A percentile compares a stretch with the other conserved stretches of the same genome.
Conservation (phyloP, 2,329 filamentous ascomycete genomes). For the Cladophialophora exuberans region DNA sequence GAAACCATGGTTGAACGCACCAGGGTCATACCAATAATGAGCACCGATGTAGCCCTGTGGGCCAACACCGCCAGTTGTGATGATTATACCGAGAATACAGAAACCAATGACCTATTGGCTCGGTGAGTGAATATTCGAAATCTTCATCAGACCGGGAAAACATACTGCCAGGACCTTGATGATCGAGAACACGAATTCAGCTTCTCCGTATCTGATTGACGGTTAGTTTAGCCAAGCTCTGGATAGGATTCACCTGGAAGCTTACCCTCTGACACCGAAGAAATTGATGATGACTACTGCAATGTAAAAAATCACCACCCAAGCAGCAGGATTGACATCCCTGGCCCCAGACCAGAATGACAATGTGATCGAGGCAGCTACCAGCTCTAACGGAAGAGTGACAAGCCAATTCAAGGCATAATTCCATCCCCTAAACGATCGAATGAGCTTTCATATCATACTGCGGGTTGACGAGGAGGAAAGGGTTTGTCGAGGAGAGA, state of each 20-base stretch:
- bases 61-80: neutral
- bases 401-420: conserved; percentile 28
- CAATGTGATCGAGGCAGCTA: conserved; percentile 28
- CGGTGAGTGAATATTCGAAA: neutral
- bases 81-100: conserved; percentile 12
- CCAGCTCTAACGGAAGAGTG: conserved; percentile 29
- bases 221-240: neutral
- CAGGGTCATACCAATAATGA: conserved; percentile 76
- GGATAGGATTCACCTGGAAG: neutral
- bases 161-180: conserved; percentile 71
- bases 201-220: conserved; percentile 68
- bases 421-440: conserved; percentile 62
- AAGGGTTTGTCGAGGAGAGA: neutral
- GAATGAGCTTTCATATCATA: too few relatives aligned
- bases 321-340: conserved; percentile 42
- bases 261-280: conserved; percentile 71
- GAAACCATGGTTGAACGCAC: conserved; percentile 70
- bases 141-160: neutral
- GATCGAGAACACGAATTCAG: conserved; percentile 77
- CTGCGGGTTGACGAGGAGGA: too few relatives aligned
- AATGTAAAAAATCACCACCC: conserved; percentile 72
- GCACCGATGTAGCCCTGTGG: conserved; percentile 8
- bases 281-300: conserved; percentile 75
- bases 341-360: conserved; percentile 52
- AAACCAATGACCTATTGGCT: conserved; percentile 5